phyloP scores from a whole-genome alignment of 1,139 yeast genomes.

The Pichia sp. region DNA sequence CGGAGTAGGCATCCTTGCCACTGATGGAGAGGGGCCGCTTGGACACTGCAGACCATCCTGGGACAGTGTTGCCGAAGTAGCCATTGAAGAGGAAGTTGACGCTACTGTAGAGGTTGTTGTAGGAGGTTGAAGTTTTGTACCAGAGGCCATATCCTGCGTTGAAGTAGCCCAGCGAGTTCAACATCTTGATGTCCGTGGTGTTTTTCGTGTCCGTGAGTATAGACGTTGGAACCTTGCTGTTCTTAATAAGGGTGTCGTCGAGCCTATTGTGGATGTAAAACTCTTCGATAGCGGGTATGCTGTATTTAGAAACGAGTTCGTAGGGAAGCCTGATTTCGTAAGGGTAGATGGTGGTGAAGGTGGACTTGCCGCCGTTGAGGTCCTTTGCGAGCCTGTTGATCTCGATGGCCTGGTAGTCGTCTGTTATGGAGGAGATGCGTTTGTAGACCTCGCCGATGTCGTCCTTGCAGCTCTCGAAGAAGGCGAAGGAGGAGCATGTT shows the following conservation, averaged over 20 bases:
- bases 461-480: slow-evolving; percentile 10
- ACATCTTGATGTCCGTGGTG: background rate
- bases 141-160: slow-evolving; percentile 45
- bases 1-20: slow-evolving; percentile 1
- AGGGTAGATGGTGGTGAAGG: slow-evolving; percentile 10
- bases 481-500: slow-evolving; percentile 12
- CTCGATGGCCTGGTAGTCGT: background rate
- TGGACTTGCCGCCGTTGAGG: background rate
- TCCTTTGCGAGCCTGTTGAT: slow-evolving; percentile 2
- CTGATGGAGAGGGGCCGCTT: slow-evolving; percentile 7
- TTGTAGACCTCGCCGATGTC: background rate
- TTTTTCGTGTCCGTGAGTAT: background rate
- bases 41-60: slow-evolving; percentile 48
- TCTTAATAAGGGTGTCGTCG: background rate
- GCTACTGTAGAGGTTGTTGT: background rate
- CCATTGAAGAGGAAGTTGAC: slow-evolving; percentile 56
- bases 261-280: slow-evolving; percentile 8
- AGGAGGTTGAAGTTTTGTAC: slow-evolving; percentile 41
- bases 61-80: slow-evolving; percentile 74
- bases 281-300: slow-evolving; percentile 6
- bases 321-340: slow-evolving; percentile 13
- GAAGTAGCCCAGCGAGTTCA: slow-evolving; percentile 9
- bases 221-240: slow-evolving; percentile 1
- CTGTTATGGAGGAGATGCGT: background rate
- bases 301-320: slow-evolving; percentile 2